Percentiles rank a stretch among this genome's conserved stretches.
Conservation (phyloP, 2,329 filamentous ascomycete species). For the Cercospora sp. region DNA sequence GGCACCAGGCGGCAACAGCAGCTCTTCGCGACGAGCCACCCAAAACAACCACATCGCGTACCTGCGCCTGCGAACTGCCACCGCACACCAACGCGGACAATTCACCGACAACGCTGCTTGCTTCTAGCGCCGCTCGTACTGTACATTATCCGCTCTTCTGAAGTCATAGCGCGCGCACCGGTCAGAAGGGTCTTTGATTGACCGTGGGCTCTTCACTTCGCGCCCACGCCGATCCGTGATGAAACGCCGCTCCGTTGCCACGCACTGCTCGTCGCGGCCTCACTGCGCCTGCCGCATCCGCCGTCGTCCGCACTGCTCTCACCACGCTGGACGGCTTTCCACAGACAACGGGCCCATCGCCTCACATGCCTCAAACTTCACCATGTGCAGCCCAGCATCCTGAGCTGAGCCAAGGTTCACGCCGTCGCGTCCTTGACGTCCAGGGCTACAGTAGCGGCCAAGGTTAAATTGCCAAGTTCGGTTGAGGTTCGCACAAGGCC, state of each 20-base stretch:
- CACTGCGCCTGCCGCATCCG: background rate
- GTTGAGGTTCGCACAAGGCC: slow-evolving; percentile 13
- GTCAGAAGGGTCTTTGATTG: background rate
- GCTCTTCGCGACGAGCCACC: background rate
- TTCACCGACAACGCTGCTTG: slow-evolving; percentile 13
- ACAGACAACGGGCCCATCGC: background rate
- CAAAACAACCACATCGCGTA: slow-evolving; percentile 7
- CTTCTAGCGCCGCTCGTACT: slow-evolving; percentile 8
- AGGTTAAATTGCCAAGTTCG: slow-evolving; percentile 18
- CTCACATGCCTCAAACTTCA: background rate
- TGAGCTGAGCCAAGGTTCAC: slow-evolving; percentile 2
- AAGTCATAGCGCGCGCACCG: slow-evolving; percentile 11
- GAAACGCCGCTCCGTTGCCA: background rate
- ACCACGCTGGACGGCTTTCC: background rate
- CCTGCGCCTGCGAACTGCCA: background rate
- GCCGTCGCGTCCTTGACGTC: slow-evolving; percentile 10
- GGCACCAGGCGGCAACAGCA: background rate
- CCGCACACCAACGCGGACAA: background rate
- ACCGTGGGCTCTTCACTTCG: background rate
- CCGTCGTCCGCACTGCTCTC: background rate
- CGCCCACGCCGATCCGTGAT: background rate
- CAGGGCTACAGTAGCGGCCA: slow-evolving; percentile 12
- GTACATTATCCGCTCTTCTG: background rate
- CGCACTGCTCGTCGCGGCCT: background rate
- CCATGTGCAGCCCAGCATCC: background rate